Evolutionary conservation across 192 early-diverging fungal species (phyloP), one percentile per base, ranked within the genome.

Genomic region (Mortierella hygrophila): DNA sequence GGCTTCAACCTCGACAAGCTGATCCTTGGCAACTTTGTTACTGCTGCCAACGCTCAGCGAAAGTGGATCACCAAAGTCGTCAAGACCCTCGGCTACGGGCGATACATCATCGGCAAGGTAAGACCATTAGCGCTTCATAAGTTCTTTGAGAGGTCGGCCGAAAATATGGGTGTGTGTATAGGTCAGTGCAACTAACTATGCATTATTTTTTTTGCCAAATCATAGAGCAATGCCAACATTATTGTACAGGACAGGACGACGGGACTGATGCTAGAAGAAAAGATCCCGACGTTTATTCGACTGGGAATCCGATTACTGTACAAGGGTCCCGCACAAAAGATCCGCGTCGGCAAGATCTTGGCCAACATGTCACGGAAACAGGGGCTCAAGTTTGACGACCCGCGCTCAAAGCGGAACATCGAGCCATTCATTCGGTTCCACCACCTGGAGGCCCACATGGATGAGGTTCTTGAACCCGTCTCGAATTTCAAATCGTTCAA

Each of bases 241-340:
- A 92, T 96, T 55, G 93, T 95, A 1, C 93, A 95, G 80, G 94
- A 96, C 76, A 89, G 96, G 18, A 54, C 55, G 29, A 93, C 93
- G 11, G 95, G 95, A 3, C 90, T 91, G 68, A 87, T 96, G 46
- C 78, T 93, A 18, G 95, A 97, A 78, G 96, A 97, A 79, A 92
- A 93, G 49, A 97, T 97, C 83, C 91, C 94, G 16, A 87, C 93
- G 0, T 97, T 95, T 85, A 90, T 97, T 69, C 92, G 95, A 6
- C 85, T 96, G 16, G 96, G 94, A 29, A 96, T 97, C 77, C 93
- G 95, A 38, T 74, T 97, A 13, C 75, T 97, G 3, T 97, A 96
- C 81, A 93, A 93, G 80, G 92, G 91, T 26, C 90, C 90, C 23
- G 91, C 87, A 1, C 89, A 90, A 75, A 88, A 71, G 63, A 82